phyloP scores from a whole-genome alignment of 768 basidiomycete genomes.

The Tricholoma matsutake region DNA sequence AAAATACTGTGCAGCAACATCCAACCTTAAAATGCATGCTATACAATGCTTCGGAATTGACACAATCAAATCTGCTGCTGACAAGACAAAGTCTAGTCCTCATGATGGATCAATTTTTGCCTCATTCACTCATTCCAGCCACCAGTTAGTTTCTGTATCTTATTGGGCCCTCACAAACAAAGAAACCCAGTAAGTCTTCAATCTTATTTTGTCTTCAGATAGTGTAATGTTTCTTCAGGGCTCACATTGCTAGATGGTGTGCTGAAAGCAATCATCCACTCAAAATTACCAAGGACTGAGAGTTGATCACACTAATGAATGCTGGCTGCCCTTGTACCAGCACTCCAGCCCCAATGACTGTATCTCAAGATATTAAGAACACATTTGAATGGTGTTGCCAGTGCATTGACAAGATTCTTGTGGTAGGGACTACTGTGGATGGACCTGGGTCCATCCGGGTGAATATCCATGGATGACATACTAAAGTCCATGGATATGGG shows the following conservation, averaged over 20 bases:
- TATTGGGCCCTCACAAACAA: neutral
- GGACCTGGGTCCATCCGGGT: too few relatives aligned
- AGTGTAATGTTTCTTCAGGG: neutral
- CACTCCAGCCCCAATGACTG: neutral
- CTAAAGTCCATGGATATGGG: too few relatives aligned
- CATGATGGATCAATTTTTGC: too few relatives aligned
- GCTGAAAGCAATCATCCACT: neutral
- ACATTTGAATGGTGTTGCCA: neutral
- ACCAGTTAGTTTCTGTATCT: neutral
- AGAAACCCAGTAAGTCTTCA: neutral
- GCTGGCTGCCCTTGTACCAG: neutral
- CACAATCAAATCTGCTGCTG: too few relatives aligned
- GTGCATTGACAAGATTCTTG: conserved; percentile 24
- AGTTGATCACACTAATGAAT: neutral
- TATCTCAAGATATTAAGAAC: neutral
- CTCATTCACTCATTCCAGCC: neutral
- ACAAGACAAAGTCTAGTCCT: too few relatives aligned
- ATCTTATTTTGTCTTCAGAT: neutral
- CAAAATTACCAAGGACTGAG: neutral
- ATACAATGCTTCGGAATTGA: too few relatives aligned
- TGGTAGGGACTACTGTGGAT: too few relatives aligned
- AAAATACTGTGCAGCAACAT: too few relatives aligned
- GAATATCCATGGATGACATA: too few relatives aligned
- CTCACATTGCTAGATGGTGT: neutral
- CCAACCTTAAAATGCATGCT: too few relatives aligned